Base-by-base conservation (phyloP, 2,329 filamentous ascomycete species). In the Neurospora sp. region DNA sequence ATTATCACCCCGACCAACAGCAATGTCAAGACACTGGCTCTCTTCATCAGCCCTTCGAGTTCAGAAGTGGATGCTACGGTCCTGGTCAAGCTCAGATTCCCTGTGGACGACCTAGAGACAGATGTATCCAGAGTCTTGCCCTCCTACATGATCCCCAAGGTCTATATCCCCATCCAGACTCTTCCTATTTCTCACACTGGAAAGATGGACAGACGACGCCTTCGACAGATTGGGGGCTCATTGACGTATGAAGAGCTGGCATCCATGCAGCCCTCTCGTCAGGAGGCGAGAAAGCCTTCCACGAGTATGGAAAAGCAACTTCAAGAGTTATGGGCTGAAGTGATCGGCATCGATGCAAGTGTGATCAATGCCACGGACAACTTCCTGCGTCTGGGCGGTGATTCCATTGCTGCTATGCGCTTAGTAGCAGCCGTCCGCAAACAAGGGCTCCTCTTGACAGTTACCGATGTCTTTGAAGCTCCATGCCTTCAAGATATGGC, bases 401-500 rank as follows among this genome's bases (percentile, higher is more conserved):
- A 77, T 66, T 75, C 75, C 1, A 81, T 80, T 8, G 73, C 78
- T 40, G 80, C 77, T 8, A 82, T 84, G 81, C 78, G 80, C 68
- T 73, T 77, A 2, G 79, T 82, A 66, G 82, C 83, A 0, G 80
- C 81, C 0, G 77, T 82, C 8, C 80, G 84, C 66, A 75, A 77
- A 0, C 78, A 82, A 46, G 82, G 81, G 0, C 77, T 84, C 52
- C 71, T 73, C 0, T 71, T 86, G 68, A 82, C 80, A 0, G 84
- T 86, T 1, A 82, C 83, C 0, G 81, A 85, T 38, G 82, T 86
- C 70, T 86, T 87, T 43, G 40, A 43, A 43, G 40, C 40, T 0
- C 40, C 40, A 43, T 43, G 40, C 8, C 40, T 43, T 2, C 40
- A 43, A n/a, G 40, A 43, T 10, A 43, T 43, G 40, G 40, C 40